Evolutionary conservation across 208 protist species (phyloP), one percentile per base, ranked within the genome.

Genomic region (Leishmania braziliensis): DNA sequence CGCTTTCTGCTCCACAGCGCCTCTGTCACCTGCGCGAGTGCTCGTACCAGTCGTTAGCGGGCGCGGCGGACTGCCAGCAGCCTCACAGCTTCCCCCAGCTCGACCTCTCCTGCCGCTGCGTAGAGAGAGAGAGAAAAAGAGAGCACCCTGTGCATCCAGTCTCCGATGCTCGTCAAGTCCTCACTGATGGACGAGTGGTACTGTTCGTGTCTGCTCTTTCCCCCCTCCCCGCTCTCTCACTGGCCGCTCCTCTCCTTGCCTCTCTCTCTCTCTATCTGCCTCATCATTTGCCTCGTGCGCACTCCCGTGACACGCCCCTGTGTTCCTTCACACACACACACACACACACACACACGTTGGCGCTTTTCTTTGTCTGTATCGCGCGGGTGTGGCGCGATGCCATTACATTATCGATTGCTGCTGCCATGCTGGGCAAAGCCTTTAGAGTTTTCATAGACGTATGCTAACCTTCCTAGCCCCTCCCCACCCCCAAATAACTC

Each of bases 251-350:
- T 62, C n/a, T 10, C 43, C 23, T 33, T 73, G 10, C 56, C 77
- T 74, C 66, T 51, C 80, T 74, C 66, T 51, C 80, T 74, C 75
- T 63, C 71, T 69, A 20, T 69, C 51, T 26, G 1, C 69, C 23
- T 39, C 36, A 50, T 36, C 26, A 26, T n/a, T 12, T 23, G 6
- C 23, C 23, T n/a, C 23, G 18, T 10, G 23, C 5, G 56, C 23
- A 26, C 10, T n/a, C n/a, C 56, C 56, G 2, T 62, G 56, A 26
- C 10, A 2, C 56, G 3, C n/a, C 56, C 23, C 8, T 62, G 56
- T 62, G 56, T 39, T 39, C 36, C 23, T 62, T 3, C n/a, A 0
- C 51, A 54, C 51, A 54, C 51, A 8, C 8, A 54, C 51, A 6
- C 9, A 54, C 51, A 54, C 23, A 62, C 56, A 62, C 56, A 62